phyloP scores from a whole-genome alignment of 2,329 filamentous ascomycete species.

The Ustulina deusta region DNA sequence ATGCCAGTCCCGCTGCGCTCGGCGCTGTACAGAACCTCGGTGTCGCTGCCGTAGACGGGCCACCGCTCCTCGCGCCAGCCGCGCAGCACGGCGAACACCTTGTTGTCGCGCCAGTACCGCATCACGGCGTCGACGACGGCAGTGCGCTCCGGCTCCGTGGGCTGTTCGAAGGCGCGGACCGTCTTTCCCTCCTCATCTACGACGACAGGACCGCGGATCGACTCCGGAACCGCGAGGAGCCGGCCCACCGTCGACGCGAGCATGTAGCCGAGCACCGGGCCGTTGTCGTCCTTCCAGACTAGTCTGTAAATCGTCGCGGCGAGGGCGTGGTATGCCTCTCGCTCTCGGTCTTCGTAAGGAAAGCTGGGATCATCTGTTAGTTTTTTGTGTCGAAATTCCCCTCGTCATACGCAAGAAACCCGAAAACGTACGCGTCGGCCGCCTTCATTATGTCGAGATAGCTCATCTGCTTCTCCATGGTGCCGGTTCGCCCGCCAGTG shows the following conservation, averaged over 20 bases:
- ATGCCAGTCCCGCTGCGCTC: constrained; percentile 81
- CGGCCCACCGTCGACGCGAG: constrained; percentile 62
- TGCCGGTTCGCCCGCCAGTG: neutral
- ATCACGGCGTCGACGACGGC: constrained; percentile 67
- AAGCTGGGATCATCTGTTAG: constrained; percentile 66
- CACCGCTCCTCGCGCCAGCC: constrained; percentile 87
- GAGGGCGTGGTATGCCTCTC: constrained; percentile 65
- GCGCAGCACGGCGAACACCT: constrained; percentile 77
- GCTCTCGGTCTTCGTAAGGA: constrained; percentile 75
- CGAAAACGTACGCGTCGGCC: constrained; percentile 63
- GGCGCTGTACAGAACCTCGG: constrained; percentile 76
- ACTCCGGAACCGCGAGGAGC: constrained; percentile 61
- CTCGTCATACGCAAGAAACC: neutral
- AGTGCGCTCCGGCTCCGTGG: constrained; percentile 73
- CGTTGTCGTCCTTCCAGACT: constrained; percentile 65
- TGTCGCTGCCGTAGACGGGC: constrained; percentile 77
- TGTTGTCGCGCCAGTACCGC: constrained; percentile 74
- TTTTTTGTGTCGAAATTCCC: neutral
- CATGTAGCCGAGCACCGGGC: constrained; percentile 67
- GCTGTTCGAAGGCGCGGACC: constrained; percentile 70
- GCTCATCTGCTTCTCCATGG: constrained; percentile 44
- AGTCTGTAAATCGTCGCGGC: constrained; percentile 75
- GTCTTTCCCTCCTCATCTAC: constrained; percentile 71
- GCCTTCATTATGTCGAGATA: constrained; percentile 66
- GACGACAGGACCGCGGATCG: constrained; percentile 68